Evolutionary conservation across 495 filamentous ascomycete species (phyloP).

Genomic region (Trichocladium uniseriatum): DNA sequence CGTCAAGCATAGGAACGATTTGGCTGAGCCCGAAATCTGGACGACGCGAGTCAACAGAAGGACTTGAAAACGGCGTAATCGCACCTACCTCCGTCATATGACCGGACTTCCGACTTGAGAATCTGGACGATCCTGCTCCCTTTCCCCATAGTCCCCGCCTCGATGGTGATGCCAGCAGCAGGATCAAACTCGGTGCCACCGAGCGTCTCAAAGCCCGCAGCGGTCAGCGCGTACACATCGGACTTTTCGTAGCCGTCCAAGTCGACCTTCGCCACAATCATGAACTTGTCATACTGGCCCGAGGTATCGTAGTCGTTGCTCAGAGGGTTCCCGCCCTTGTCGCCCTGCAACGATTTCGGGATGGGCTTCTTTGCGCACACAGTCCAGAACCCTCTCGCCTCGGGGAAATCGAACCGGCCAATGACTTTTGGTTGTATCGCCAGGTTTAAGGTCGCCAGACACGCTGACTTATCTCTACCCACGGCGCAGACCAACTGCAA

Average conservation of each 20-base stretch:
- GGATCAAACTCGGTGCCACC: constrained; percentile 77
- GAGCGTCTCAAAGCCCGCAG: constrained; percentile 55
- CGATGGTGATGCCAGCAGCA: constrained; percentile 72
- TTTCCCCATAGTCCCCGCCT: constrained; percentile 66
- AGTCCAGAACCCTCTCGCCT: constrained; percentile 55
- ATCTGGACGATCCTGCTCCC: constrained; percentile 76
- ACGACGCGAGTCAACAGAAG: constrained; percentile 6
- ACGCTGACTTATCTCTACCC: constrained; percentile 60
- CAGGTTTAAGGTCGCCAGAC: constrained; percentile 63
- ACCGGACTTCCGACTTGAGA: constrained; percentile 70
- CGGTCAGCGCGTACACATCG: constrained; percentile 51
- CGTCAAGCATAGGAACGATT: constrained; percentile 83
- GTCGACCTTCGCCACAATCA: constrained; percentile 57
- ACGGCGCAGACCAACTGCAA: constrained; percentile 64
- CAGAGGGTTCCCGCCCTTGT: constrained; percentile 39
- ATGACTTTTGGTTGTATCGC: constrained; percentile 59
- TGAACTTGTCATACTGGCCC: constrained; percentile 55
- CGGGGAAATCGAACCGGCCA: constrained; percentile 51
- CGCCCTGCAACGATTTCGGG: constrained; percentile 42
- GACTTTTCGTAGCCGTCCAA: constrained; percentile 48
- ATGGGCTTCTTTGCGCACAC: constrained; percentile 50
- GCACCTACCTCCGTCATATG: constrained; percentile 73
- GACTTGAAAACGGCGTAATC: constrained; percentile 4
- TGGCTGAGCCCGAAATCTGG: constrained; percentile 78
- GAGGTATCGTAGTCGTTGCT: constrained; percentile 41